These are phyloP conservation scores for Glomus cerebriforme DNA, from an alignment of 192 early-diverging fungal genomes.

Conservation along the genomic window DNA sequence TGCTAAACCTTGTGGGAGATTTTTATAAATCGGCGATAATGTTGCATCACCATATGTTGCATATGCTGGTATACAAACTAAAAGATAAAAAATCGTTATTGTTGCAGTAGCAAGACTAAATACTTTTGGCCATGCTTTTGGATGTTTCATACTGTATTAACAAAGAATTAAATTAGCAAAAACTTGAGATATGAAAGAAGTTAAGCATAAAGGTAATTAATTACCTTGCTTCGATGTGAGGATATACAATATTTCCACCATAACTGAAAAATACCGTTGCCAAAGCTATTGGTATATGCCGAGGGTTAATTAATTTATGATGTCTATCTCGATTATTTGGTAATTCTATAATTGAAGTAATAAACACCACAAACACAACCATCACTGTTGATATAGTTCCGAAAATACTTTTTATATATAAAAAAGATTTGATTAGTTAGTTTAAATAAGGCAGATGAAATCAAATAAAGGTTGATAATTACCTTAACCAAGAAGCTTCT, in stretches of 20 bases:
- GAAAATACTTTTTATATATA: conserved; percentile 47
- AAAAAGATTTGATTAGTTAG: background rate
- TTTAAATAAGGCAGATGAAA: background rate
- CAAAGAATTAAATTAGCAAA: background rate
- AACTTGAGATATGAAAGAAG: background rate
- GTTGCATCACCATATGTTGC: conserved; percentile 60
- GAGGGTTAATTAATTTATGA: conserved; percentile 45
- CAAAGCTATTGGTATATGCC: conserved; percentile 62
- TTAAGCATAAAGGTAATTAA: background rate
- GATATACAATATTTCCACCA: conserved; percentile 71
- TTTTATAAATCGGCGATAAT: conserved; percentile 58
- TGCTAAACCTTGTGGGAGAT: conserved; percentile 53
- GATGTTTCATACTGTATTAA: conserved; percentile 54
- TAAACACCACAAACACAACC: conserved; percentile 59
- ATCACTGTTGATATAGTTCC: conserved; percentile 64
- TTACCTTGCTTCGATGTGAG: conserved; percentile 62
- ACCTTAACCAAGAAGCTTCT: conserved; percentile 63
- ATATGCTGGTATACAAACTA: conserved; percentile 65
- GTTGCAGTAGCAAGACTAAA: conserved; percentile 51
- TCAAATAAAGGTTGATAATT: background rate
- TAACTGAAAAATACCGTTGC: conserved; percentile 69
- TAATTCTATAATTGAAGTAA: conserved; percentile 51
- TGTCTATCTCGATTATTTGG: conserved; percentile 42
- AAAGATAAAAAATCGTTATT: conserved; percentile 64
- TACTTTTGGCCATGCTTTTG: conserved; percentile 58